Conservation (phyloP, 2,329 filamentous ascomycete species). For the Arthrobotrys sinensis region DNA sequence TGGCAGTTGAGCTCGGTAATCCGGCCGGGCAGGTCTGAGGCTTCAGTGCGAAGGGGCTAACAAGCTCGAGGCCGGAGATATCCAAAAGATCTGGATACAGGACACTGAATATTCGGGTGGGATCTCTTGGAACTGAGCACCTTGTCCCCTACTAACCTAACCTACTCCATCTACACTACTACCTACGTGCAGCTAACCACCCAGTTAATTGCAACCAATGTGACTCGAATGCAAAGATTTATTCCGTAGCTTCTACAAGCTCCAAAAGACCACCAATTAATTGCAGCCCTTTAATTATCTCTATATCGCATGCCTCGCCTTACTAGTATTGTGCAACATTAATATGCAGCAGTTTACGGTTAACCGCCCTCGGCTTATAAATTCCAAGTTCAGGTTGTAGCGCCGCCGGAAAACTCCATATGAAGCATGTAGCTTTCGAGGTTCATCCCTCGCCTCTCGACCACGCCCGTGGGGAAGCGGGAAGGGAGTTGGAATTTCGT, state of each 20-base stretch:
- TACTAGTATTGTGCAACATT: slow-evolving; percentile 6
- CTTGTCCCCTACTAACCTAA: background rate
- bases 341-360: slow-evolving; percentile 18
- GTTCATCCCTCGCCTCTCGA: slow-evolving; percentile 1
- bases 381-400: slow-evolving; percentile 42
- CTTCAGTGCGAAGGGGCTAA: slow-evolving; percentile 8
- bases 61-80: slow-evolving; percentile 17
- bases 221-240: background rate
- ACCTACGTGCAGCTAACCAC: background rate
- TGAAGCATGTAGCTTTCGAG: slow-evolving; percentile 1
- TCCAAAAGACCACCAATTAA: background rate
- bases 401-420: slow-evolving; percentile 27
- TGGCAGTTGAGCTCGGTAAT: slow-evolving; percentile 48
- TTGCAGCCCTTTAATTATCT: background rate
- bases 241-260: background rate
- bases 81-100: background rate
- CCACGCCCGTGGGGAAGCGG: slow-evolving; percentile 43
- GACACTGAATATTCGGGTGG: slow-evolving; percentile 15
- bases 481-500: slow-evolving; percentile 7
- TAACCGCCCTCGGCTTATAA: slow-evolving; percentile 26
- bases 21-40: slow-evolving; percentile 30
- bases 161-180: no score
- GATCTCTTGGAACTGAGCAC: background rate
- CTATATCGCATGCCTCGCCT: slow-evolving; percentile 14
- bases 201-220: background rate